A percentile compares a stretch with the other conserved stretches of the same genome.
Conservation (phyloP, 148 eudicot genomes). For the Rhododendron kiyosumense region DNA sequence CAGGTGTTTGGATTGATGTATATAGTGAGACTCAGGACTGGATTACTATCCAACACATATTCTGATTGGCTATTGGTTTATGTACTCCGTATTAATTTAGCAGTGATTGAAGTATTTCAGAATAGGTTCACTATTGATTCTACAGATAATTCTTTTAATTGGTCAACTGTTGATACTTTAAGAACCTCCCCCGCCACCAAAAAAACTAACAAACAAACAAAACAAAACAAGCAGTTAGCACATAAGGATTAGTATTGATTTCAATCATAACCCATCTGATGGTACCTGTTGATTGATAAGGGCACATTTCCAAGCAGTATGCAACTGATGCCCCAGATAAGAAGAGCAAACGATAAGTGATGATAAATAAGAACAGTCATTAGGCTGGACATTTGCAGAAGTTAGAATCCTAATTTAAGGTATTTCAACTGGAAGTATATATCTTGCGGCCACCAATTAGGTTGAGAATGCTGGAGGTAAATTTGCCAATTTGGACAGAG, state of each 20-base stretch:
- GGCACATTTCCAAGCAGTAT: not conserved
- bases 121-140: not conserved
- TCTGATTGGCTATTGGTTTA: not conserved
- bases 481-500: not conserved
- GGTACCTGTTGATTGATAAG: not conserved
- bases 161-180: not conserved
- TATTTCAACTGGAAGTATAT: not conserved
- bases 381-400: not conserved
- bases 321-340: not conserved
- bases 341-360: not conserved
- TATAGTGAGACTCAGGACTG: not conserved
- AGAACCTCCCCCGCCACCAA: not conserved
- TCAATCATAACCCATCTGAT: not conserved
- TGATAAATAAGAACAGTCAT: not conserved
- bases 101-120: not conserved
- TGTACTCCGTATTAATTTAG: not conserved
- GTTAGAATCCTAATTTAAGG: not conserved
- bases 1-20: not conserved
- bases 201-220: too few species aligned
- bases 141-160: not conserved
- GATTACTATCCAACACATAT: not conserved
- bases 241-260: not conserved
- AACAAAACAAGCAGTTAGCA: not conserved
- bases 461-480: not conserved
- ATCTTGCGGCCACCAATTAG: not conserved